A percentile compares a stretch with the other conserved stretches of the same genome.
phyloP scores from a whole-genome alignment of 2,329 filamentous ascomycete species.

The Alternaria panax region DNA sequence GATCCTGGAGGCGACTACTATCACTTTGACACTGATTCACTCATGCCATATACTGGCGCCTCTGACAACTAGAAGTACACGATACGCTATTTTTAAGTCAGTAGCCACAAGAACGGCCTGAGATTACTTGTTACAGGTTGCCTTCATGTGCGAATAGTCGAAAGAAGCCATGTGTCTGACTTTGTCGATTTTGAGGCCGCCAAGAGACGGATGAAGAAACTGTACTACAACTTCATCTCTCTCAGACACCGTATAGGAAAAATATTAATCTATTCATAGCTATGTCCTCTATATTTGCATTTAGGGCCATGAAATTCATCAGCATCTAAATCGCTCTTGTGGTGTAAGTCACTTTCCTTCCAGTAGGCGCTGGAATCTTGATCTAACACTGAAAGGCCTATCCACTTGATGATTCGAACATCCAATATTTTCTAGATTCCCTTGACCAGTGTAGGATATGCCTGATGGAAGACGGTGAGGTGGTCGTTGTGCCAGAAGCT shows the following conservation, averaged over 20 bases:
- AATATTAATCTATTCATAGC: too few relatives aligned
- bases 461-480: neutral
- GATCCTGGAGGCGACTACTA: too few relatives aligned
- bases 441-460: neutral
- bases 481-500: neutral
- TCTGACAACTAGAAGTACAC: neutral
- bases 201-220: neutral
- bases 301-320: neutral
- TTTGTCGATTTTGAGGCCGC: neutral
- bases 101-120: too few relatives aligned
- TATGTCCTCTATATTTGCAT: too few relatives aligned
- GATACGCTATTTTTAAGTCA: too few relatives aligned
- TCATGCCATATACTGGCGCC: neutral
- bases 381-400: too few relatives aligned
- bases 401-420: too few relatives aligned
- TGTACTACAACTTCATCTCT: neutral
- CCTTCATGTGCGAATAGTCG: neutral
- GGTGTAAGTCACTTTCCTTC: too few relatives aligned
- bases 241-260: neutral
- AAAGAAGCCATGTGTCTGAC: neutral
- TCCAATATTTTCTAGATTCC: neutral
- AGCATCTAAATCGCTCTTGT: neutral
- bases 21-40: too few relatives aligned
- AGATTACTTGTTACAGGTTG: neutral
- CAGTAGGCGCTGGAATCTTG: too few relatives aligned